These are phyloP conservation scores for Candida neerlandica DNA, from an alignment of 1,139 yeast genomes.

Conservation along the genomic window DNA sequence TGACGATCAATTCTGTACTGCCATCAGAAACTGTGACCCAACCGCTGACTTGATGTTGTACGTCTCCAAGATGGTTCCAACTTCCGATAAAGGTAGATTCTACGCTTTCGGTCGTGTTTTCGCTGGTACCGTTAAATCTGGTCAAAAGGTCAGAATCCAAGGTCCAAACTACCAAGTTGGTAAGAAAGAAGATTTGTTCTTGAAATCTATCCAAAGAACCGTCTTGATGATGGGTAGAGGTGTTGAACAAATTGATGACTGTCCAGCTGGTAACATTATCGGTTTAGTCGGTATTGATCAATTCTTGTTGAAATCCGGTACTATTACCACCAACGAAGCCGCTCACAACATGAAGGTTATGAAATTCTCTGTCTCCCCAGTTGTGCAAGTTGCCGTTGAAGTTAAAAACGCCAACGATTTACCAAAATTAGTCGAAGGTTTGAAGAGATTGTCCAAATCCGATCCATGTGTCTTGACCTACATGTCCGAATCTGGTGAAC, in stretches of 20 bases:
- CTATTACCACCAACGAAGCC: constrained; percentile 93
- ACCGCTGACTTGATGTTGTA: constrained; percentile 97
- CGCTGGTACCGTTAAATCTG: constrained; percentile 98
- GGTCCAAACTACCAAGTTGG: constrained; percentile 99
- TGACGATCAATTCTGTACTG: constrained; percentile 88
- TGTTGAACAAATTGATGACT: constrained; percentile 98
- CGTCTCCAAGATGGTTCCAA: constrained; percentile 99
- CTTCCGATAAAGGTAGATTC: constrained; percentile 99
- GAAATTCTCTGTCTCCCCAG: constrained; percentile 99
- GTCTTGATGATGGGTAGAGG: constrained; percentile 99
- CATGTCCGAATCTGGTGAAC: constrained; percentile 97
- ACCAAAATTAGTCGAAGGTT: constrained; percentile 99
- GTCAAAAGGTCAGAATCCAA: constrained; percentile 99
- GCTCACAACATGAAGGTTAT: constrained; percentile 99
- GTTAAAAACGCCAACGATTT: constrained; percentile 99
- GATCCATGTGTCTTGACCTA: constrained; percentile 95
- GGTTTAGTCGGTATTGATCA: constrained; percentile 99
- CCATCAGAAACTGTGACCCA: constrained; percentile 99
- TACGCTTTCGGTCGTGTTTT: constrained; percentile 99
- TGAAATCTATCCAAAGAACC: constrained; percentile 98
- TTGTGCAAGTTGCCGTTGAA: constrained; percentile 99
- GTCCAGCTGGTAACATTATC: constrained; percentile 99
- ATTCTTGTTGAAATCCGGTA: constrained; percentile 99
- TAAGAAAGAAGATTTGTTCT: constrained; percentile 95
- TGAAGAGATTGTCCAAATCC: constrained; percentile 98